phyloP scores from a whole-genome alignment of 2,329 filamentous ascomycete species.

The Fusarium sulawesiense region DNA sequence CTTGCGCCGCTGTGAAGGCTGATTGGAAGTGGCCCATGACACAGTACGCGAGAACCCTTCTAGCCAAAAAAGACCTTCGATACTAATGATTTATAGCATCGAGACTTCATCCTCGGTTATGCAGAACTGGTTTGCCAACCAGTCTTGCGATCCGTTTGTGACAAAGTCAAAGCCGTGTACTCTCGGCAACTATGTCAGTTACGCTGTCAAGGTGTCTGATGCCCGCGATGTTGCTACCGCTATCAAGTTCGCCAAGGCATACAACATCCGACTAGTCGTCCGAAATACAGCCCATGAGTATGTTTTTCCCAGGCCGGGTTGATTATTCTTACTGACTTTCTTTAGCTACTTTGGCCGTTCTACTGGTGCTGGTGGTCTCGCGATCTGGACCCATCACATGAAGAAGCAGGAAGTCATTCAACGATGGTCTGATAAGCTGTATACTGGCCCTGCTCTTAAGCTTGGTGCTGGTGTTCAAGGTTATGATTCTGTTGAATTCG shows the following conservation, averaged over 20 bases:
- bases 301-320: neutral
- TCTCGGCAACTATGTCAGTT: conserved; percentile 57
- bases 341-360: conserved; percentile 49
- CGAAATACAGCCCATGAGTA: conserved; percentile 50
- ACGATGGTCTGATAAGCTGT: conserved; percentile 42
- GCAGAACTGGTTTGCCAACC: conserved; percentile 53
- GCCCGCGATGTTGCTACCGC: conserved; percentile 48
- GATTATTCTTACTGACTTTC: neutral
- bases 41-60: conserved; percentile 53
- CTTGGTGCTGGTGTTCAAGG: conserved; percentile 66
- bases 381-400: conserved; percentile 55
- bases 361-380: conserved; percentile 52
- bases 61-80: neutral
- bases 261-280: conserved; percentile 53
- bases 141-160: conserved; percentile 54
- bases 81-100: conserved; percentile 41
- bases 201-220: conserved; percentile 52
- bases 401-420: conserved; percentile 58
- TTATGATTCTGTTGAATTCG: conserved; percentile 55
- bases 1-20: conserved; percentile 56
- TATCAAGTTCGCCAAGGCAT: conserved; percentile 53
- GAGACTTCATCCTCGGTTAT: conserved; percentile 56
- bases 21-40: conserved; percentile 58
- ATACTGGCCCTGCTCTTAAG: conserved; percentile 10
- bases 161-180: conserved; percentile 54